phyloP scores from a whole-genome alignment of 164 flowering plant genomes.

The Stephania cephalantha region DNA sequence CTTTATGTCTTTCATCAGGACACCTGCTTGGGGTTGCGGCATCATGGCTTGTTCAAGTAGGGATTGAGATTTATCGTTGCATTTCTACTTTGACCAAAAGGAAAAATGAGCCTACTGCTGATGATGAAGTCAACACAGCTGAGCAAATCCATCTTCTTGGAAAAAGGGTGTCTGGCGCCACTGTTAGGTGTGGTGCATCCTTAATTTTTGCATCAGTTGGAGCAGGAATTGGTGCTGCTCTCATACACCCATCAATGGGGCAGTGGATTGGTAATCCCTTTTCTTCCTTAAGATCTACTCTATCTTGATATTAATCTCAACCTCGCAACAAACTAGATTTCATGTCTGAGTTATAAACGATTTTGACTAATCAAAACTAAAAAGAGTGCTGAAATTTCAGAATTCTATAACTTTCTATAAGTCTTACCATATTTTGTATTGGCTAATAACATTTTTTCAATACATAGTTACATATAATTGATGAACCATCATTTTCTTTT shows the following conservation, averaged over 20 bases:
- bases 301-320: too few relatives aligned
- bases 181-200: constrained; percentile 66
- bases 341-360: too few relatives aligned
- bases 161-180: constrained; percentile 40
- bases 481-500: neutral
- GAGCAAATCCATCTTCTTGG: constrained; percentile 44
- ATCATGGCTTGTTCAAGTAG: constrained; percentile 81
- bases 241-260: constrained; percentile 73
- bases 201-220: constrained; percentile 82
- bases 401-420: neutral
- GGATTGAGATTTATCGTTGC: constrained; percentile 55
- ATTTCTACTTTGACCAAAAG: constrained; percentile 21
- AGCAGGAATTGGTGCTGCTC: constrained; percentile 72
- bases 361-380: too few relatives aligned
- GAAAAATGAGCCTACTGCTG: constrained; percentile 23
- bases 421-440: neutral
- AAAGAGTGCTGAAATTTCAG: neutral
- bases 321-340: too few relatives aligned
- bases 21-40: constrained; percentile 77
- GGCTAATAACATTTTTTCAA: neutral
- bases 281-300: neutral
- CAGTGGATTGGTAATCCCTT: constrained; percentile 83
- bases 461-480: neutral
- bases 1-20: constrained; percentile 33
- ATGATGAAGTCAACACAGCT: constrained; percentile 18